Evolutionary conservation across 169 alveolate species (phyloP), one percentile per base, ranked within the genome.

Genomic region (Plasmodium fragile): DNA sequence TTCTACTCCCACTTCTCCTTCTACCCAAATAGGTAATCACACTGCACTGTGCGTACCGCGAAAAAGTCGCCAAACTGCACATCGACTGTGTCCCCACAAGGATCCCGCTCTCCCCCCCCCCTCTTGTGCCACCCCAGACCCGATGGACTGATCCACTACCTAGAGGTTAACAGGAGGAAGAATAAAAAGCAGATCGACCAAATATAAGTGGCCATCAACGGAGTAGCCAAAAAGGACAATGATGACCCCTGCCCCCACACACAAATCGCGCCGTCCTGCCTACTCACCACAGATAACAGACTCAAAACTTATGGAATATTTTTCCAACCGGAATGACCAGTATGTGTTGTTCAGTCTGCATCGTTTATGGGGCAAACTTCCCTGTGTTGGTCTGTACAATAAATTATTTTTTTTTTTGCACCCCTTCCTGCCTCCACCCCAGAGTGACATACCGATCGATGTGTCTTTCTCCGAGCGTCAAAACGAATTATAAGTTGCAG

Each of bases 241-340:
- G 36, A 25, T 49, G 59, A 0, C 22, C 59, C 59, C 5, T 45
- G 18, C 11, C 5, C 55, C 13, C 11, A 10, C 49, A 0, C 22
- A 11, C 59, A 13, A 49, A 49, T 1, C 59, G 59, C 2, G 22
- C 1, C 59, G 22, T 49, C 75, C 11, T 13, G 30, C n/a, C 34
- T 10, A 22, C 41, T 53, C 22, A 73, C 30, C 41, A 28, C 94
- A 89, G 94, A 89, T 89, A 78, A 89, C 77, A 25, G 82, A 59
- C 34, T 78, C 70, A 59, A 89, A 89, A 89, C 4, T 89, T 39
- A 78, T 89, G 82, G 94, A 89, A 77, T 89, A 89, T 78, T 89
- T 77, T 55, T 59, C 72, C n/a, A 89, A 78, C 25, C 72, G 94
- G 55, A 89, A 41, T 34, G 94, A 89, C 41, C 69, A 89, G 94